Evolutionary conservation across 169 alveolate genomes (phyloP).

Genomic region (Plasmodium gonderi): DNA sequence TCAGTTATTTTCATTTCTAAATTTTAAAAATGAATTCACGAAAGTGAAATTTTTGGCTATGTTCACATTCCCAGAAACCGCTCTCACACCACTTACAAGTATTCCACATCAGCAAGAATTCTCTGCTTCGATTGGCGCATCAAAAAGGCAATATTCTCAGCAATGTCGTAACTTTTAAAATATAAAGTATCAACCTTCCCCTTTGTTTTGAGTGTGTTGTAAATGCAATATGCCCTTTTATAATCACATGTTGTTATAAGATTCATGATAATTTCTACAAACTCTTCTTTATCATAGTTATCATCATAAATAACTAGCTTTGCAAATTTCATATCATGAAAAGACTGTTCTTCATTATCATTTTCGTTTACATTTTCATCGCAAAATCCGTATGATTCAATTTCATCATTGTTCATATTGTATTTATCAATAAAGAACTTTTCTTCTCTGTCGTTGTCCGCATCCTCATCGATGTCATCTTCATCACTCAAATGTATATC

Average conservation of each 20-base stretch:
- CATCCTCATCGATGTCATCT: background rate
- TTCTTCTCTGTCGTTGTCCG: conserved; percentile 9
- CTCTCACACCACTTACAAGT: background rate
- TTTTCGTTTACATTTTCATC: conserved; percentile 44
- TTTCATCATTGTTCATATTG: conserved; percentile 4
- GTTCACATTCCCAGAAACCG: background rate
- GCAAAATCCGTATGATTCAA: conserved; percentile 19
- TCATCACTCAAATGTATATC: background rate
- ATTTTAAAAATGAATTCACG: too few species aligned
- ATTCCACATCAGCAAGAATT: conserved; percentile 64
- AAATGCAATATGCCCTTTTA: conserved; percentile 36
- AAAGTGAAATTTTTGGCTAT: background rate
- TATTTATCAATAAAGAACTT: background rate
- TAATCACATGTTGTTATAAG: conserved; percentile 37
- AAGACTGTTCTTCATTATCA: conserved; percentile 5
- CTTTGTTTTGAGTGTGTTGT: conserved; percentile 40
- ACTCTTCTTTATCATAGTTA: conserved; percentile 55
- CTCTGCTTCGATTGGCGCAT: conserved; percentile 52
- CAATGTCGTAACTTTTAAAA: conserved; percentile 60
- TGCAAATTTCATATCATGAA: conserved; percentile 14
- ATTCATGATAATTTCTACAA: conserved; percentile 45
- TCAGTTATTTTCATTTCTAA: background rate
- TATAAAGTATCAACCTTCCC: conserved; percentile 64
- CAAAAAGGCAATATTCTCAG: conserved; percentile 69
- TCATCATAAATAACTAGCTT: conserved; percentile 72